Base-by-base conservation (phyloP, 345 rosid species). In the Ceriops decandra region DNA sequence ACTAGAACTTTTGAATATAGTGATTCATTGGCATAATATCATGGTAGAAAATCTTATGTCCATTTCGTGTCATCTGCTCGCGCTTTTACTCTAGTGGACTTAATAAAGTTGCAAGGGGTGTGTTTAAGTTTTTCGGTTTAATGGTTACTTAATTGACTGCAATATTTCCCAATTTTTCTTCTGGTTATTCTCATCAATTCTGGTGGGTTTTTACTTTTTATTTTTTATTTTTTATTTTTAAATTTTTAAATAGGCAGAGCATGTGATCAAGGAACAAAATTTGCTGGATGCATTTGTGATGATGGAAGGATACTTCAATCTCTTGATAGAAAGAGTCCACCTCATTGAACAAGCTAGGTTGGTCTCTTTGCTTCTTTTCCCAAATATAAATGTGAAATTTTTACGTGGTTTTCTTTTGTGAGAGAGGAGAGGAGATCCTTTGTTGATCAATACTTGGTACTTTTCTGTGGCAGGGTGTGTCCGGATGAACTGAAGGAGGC, bases 401-500 rank as follows among this genome's bases (percentile, higher is more conserved):
- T 7, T 15, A n/a, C 13, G 3, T 10, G 4, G 19, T 24, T 21
- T 32, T 3, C 11, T 26, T 20, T 58, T 6, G 3, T 1, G 21
- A 7, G 58, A 31, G 49, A 10, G n/a, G 5, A 47, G 21, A 3
- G n/a, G 5, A 47, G 21, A 3, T 5, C 15, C 49, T 20, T 52
- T 62, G 15, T 15, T 70, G 62, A 57, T 17, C 7, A 31, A 51
- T 24, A 17, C 0, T 26, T 49, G 21, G 15, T 47, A 3, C 30
- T 65, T 70, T 31, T 27, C 49, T 13, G 22, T 63, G 67, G 52
- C 70, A 86, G 96, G 70, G 88, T 31, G 17, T 95, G 99, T 31
- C 98, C 97, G 28, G 84, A 82, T 24, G 99, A 95, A 76, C 74
- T 91, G 74, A 74, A 76, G 38, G 99, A 91, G 83, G 87, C 96